Evolutionary conservation across 139 green algal species (phyloP).

Genomic region (Picochlorum sp.): DNA sequence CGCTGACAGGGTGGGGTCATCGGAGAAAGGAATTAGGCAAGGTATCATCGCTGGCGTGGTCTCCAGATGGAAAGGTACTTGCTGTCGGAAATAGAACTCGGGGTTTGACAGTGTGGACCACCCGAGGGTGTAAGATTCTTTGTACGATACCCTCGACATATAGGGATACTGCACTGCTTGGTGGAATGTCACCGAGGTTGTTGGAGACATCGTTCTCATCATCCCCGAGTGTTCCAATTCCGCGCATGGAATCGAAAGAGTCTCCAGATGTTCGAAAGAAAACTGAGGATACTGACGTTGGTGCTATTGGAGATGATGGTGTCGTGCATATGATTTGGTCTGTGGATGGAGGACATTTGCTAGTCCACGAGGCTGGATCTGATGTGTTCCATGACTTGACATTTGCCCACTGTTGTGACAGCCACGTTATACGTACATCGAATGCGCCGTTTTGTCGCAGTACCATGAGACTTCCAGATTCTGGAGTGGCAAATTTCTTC

Average conservation of each 20-base stretch:
- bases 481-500: too few species aligned
- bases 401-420: not conserved
- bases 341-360: not conserved
- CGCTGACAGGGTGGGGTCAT: slow-evolving; percentile 63
- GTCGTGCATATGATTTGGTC: not conserved
- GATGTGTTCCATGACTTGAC: not conserved
- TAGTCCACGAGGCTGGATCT: not conserved
- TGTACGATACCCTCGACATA: slow-evolving; percentile 55
- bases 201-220: too few species aligned
- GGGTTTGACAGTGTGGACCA: slow-evolving; percentile 65
- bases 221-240: too few species aligned
- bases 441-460: not conserved
- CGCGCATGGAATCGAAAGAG: too few species aligned
- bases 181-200: not conserved
- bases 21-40: slow-evolving; percentile 23
- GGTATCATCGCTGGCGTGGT: slow-evolving; percentile 55
- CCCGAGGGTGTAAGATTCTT: slow-evolving; percentile 69
- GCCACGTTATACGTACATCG: not conserved
- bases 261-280: too few species aligned
- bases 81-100: slow-evolving; percentile 54
- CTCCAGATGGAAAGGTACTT: slow-evolving; percentile 48
- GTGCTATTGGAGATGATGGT: not conserved
- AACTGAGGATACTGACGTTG: too few species aligned
- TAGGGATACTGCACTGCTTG: not conserved
- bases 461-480: not conserved